Evolutionary conservation across 2,329 filamentous ascomycete species (phyloP).

Genomic region (Colletotrichum sp.): DNA sequence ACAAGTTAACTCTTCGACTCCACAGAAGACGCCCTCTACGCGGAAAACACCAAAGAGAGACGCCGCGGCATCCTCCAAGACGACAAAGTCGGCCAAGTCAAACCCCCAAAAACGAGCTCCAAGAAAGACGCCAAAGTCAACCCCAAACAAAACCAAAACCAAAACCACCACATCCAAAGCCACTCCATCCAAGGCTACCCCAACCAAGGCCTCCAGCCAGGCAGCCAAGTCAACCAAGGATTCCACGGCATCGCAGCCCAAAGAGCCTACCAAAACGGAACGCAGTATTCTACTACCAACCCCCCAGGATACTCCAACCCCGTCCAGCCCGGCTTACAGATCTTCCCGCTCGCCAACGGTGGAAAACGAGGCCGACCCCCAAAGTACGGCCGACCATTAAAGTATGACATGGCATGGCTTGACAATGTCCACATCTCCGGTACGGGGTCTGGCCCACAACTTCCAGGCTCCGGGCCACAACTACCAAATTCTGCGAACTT

Average conservation of each 20-base stretch:
- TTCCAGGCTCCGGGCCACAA: neutral
- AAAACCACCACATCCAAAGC: neutral
- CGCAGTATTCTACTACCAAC: neutral
- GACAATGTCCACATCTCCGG: neutral
- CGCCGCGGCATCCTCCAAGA: neutral
- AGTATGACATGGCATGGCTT: conserved; percentile 9
- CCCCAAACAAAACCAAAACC: neutral
- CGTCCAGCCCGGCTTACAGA: neutral
- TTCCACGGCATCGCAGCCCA: neutral
- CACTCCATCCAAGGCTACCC: neutral
- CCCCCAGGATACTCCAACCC: neutral
- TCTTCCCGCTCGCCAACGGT: neutral
- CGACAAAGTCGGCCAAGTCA: neutral
- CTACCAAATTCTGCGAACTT: neutral
- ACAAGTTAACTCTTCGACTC: conserved; percentile 13
- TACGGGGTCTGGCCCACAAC: neutral
- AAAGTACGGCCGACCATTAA: neutral
- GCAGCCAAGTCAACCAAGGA: neutral
- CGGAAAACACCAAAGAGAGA: neutral
- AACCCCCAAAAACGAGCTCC: neutral
- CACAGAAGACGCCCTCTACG: conserved; percentile 1
- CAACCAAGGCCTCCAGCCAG: neutral
- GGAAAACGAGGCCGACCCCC: neutral
- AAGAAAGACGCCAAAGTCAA: neutral
- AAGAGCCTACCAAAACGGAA: neutral